Base-by-base conservation (phyloP, 2,329 filamentous ascomycete species). In the Gnomoniopsis sp. region DNA sequence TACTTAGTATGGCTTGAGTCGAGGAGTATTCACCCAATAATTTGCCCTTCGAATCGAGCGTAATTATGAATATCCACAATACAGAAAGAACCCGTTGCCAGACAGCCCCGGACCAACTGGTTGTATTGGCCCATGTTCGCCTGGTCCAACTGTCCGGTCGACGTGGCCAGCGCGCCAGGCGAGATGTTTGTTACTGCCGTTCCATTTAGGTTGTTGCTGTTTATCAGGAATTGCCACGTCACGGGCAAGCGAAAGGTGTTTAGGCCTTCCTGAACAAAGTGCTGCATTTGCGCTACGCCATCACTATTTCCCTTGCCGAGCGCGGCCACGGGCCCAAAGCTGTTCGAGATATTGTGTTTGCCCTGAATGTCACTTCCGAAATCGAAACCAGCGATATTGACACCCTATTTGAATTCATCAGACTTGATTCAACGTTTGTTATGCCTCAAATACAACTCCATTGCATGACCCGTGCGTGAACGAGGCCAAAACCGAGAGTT, bases 21-120 rank as follows among this genome's bases (percentile, higher is more conserved):
- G 84, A 2, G 71, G 70, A 14, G 81, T 81, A 63, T 88, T 80
- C 78, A 81, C 87, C 51, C 85, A 57, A 89, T 80, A 63, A 89
- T 84, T 2, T 71, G 70, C 15, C 81, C 81, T 63, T 89, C 80
- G 77, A 82, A 88, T 50, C 86, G 78, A 0, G 79, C 85, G 70
- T 77, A 83, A 67, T 82, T 82, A 71, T 83, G 79, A n/a, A 82
- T 69, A 58, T 87, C 84, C 56, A 88, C 74, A 65, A 87, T 81
- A 68, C 85, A 88, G 62, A 77, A 71, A 1, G 83, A 81, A 22
- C 83, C 83, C 0, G 82, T 81, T 19, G 67, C 72, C 19, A 87
- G 71, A 64, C 85, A 88, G 26, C 75, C 77, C 64, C 85, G 77
- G 22, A 87, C 74, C 10, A 87, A 71, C 26, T 75, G 72, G 65